Conservation (phyloP, 2,329 filamentous ascomycete genomes). For the Claviceps purpurea region DNA sequence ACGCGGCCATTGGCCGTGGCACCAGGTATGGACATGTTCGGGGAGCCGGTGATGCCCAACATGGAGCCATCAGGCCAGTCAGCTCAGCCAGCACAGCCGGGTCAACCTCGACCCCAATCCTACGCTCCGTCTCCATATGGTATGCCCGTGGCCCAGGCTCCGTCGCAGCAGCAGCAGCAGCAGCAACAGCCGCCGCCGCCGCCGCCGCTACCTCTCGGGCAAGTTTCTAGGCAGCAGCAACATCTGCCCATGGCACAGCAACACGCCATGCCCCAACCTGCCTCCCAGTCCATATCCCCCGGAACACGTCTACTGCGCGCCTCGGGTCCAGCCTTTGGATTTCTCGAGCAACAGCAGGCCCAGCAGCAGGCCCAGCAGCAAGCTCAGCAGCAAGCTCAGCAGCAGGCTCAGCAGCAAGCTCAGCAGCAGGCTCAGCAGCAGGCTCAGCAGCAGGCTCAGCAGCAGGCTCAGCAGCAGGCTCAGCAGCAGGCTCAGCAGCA, state of each 20-base stretch:
- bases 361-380: conserved; percentile 8
- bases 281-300: conserved; percentile 34
- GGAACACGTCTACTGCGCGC: conserved; percentile 28
- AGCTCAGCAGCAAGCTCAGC: neutral
- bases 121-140: conserved; percentile 31
- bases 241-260: conserved; percentile 19
- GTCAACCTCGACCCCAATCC: conserved; percentile 21
- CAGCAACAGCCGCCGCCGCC: conserved; percentile 4
- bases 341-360: conserved; percentile 22
- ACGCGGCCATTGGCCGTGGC: conserved; percentile 34
- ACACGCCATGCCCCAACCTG: conserved; percentile 24
- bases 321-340: conserved; percentile 28
- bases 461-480: conserved; percentile 10
- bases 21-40: conserved; percentile 27
- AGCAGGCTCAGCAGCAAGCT: conserved; percentile 8
- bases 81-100: conserved; percentile 4
- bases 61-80: conserved; percentile 22
- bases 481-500: conserved; percentile 11
- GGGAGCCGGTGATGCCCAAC: conserved; percentile 33
- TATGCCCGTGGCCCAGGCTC: conserved; percentile 32
- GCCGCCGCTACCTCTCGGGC: conserved; percentile 1
- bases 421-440: conserved; percentile 6
- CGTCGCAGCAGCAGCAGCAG: conserved; percentile 15
- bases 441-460: conserved; percentile 9
- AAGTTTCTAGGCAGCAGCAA: conserved; percentile 12